A percentile compares a stretch with the other conserved stretches of the same genome.
Evolutionary conservation across 768 basidiomycete species (phyloP).

Genomic region (Phylloporus rhodoxanthus): DNA sequence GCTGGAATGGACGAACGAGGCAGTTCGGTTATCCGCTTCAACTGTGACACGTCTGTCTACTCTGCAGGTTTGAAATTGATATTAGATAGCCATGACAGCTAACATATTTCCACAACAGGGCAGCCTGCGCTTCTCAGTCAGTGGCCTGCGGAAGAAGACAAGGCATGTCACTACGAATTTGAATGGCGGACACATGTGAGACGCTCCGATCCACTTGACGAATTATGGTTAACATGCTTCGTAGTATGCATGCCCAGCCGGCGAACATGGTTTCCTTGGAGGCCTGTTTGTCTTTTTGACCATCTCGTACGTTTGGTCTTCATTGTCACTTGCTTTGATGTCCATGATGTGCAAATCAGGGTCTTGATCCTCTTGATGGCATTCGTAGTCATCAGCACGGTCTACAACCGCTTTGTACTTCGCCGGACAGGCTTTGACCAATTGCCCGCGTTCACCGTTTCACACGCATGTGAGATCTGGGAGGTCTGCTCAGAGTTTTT

Average conservation of each 20-base stretch:
- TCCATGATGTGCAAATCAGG: slow-evolving; percentile 32
- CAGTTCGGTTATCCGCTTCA: slow-evolving; percentile 68
- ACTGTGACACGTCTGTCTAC: slow-evolving; percentile 65
- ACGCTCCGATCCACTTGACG: not conserved
- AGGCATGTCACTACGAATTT: slow-evolving; percentile 70
- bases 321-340: not conserved
- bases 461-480: slow-evolving; percentile 20
- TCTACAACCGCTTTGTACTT: slow-evolving; percentile 78
- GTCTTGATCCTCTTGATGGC: slow-evolving; percentile 49
- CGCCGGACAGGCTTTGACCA: slow-evolving; percentile 66
- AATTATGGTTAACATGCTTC: not conserved
- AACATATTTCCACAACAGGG: slow-evolving; percentile 26
- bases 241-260: slow-evolving; percentile 69
- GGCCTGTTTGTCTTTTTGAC: slow-evolving; percentile 52
- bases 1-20: slow-evolving; percentile 42
- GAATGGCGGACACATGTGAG: slow-evolving; percentile 82
- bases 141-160: slow-evolving; percentile 54
- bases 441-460: slow-evolving; percentile 54
- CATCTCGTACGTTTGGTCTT: slow-evolving; percentile 46
- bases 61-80: slow-evolving; percentile 36
- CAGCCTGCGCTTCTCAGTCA: slow-evolving; percentile 55
- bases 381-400: slow-evolving; percentile 61
- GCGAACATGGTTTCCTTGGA: slow-evolving; percentile 45
- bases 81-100: not conserved
- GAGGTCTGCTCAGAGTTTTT: slow-evolving; percentile 19